Evolutionary conservation across 495 filamentous ascomycete genomes (phyloP).

Genomic region (Extremus antarcticus): DNA sequence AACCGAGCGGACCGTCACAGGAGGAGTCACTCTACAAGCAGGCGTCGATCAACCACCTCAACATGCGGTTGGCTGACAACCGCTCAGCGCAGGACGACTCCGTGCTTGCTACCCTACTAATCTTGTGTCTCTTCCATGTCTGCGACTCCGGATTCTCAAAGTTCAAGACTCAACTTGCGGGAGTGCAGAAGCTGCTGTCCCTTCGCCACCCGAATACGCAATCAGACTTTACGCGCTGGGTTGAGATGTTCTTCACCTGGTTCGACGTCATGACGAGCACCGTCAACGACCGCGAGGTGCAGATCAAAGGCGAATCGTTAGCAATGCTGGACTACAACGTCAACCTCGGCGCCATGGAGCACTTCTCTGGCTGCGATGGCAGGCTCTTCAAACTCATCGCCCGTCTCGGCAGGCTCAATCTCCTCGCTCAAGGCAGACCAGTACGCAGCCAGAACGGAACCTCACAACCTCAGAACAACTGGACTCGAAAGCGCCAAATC

Average conservation of each 20-base stretch:
- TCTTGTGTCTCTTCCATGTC: slow-evolving; percentile 85
- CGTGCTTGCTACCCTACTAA: slow-evolving; percentile 74
- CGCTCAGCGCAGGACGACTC: slow-evolving; percentile 69
- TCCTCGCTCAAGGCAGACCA: slow-evolving; percentile 61
- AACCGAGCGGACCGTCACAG: slow-evolving; percentile 26
- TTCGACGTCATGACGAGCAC: slow-evolving; percentile 90
- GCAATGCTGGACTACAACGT: slow-evolving; percentile 55
- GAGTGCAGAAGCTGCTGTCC: slow-evolving; percentile 81
- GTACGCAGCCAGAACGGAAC: slow-evolving; percentile 3
- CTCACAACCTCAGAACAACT: slow-evolving; percentile 20
- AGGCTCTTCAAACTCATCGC: slow-evolving; percentile 35
- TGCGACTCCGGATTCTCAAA: slow-evolving; percentile 86
- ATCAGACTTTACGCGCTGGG: slow-evolving; percentile 68
- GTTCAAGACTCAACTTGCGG: slow-evolving; percentile 88
- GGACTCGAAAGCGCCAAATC: slow-evolving; percentile 18
- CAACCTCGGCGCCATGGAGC: slow-evolving; percentile 72
- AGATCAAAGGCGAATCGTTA: slow-evolving; percentile 59
- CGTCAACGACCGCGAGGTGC: slow-evolving; percentile 85
- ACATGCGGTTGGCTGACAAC: slow-evolving; percentile 68
- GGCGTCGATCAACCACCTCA: slow-evolving; percentile 69
- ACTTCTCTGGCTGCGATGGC: slow-evolving; percentile 73
- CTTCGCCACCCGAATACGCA: slow-evolving; percentile 58
- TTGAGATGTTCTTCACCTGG: slow-evolving; percentile 93
- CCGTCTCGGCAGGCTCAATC: slow-evolving; percentile 60
- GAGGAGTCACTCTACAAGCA: slow-evolving; percentile 77